These are phyloP conservation scores for Debaryomycetaceae sp. DNA, from an alignment of 1,139 yeast species.

Conservation along the genomic window DNA sequence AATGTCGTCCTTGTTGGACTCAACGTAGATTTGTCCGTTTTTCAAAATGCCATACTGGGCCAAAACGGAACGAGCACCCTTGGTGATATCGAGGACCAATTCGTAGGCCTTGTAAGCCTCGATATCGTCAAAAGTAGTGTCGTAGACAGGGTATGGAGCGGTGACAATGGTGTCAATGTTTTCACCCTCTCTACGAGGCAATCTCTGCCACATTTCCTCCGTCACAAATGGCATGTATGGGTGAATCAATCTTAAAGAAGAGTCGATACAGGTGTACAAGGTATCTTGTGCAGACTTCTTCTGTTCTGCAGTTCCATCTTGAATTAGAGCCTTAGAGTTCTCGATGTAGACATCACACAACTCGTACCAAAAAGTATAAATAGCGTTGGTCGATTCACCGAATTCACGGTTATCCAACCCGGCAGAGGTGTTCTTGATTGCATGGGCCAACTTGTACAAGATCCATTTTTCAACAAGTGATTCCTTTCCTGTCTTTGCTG, in stretches of 20 bases:
- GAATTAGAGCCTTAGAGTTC: conserved; percentile 88
- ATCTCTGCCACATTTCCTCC: conserved; percentile 98
- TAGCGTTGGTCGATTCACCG: conserved; percentile 79
- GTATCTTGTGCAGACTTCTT: conserved; percentile 91
- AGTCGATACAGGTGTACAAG: conserved; percentile 86
- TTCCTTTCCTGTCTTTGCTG: conserved; percentile 70
- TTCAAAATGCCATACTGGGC: conserved; percentile 86
- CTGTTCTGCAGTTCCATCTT: conserved; percentile 85
- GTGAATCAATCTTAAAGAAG: conserved; percentile 87
- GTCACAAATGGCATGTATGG: conserved; percentile 98
- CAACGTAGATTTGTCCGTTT: conserved; percentile 83
- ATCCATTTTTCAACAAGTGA: conserved; percentile 97
- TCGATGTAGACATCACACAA: conserved; percentile 97
- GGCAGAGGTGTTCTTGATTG: conserved; percentile 63
- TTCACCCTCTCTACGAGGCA: conserved; percentile 83
- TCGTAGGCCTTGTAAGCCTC: conserved; percentile 74
- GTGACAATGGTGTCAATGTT: conserved; percentile 66
- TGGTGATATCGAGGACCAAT: conserved; percentile 78
- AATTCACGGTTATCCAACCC: conserved; percentile 83
- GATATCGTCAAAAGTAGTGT: conserved; percentile 55
- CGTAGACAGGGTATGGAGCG: conserved; percentile 75
- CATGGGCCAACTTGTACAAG: conserved; percentile 73
- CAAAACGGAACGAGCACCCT: conserved; percentile 87
- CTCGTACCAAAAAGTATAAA: conserved; percentile 94
- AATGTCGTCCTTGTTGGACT: conserved; percentile 50